Evolutionary conservation across 306 rosid species (phyloP).

Genomic region (Trifolium fragiferum): DNA sequence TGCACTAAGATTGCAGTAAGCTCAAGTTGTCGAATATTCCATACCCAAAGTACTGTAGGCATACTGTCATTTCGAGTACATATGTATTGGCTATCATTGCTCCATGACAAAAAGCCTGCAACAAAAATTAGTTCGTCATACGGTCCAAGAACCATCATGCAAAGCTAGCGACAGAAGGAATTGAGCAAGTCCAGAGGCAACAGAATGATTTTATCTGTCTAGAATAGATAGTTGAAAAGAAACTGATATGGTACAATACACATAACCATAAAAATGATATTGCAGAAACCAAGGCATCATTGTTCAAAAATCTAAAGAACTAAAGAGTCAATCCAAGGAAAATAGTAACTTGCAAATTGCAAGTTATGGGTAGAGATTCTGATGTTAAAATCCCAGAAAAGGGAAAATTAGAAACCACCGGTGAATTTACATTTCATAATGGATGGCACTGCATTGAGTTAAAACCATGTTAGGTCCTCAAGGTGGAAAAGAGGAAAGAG

Average conservation of each 20-base stretch:
- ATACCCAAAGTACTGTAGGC: conserved; percentile 91
- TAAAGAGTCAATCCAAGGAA: conserved; percentile 22
- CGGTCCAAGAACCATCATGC: conserved; percentile 18
- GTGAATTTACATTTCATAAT: conserved; percentile 17
- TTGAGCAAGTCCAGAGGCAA: not conserved
- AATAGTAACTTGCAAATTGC: conserved; percentile 3
- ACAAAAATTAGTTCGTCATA: conserved; percentile 29
- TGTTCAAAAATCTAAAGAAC: conserved; percentile 27
- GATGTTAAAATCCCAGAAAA: conserved; percentile 10
- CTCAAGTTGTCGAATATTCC: conserved; percentile 92
- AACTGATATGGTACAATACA: not conserved
- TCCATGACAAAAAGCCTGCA: conserved; percentile 89
- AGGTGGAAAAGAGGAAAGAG: conserved; percentile 6
- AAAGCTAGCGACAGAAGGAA: conserved; percentile 9
- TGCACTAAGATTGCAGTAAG: conserved; percentile 84
- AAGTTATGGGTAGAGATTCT: conserved; percentile 1
- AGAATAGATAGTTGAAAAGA: not conserved
- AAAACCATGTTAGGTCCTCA: conserved; percentile 16
- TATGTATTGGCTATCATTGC: conserved; percentile 89
- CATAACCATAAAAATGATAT: not conserved
- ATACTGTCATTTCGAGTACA: conserved; percentile 92
- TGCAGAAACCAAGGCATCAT: conserved; percentile 29
- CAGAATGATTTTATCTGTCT: not conserved
- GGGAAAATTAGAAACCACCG: not conserved
- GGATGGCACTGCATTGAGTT: conserved; percentile 14